Evolutionary conservation across 805 yeast genomes (phyloP).

Genomic region (Wickerhamomyces bisporus): DNA sequence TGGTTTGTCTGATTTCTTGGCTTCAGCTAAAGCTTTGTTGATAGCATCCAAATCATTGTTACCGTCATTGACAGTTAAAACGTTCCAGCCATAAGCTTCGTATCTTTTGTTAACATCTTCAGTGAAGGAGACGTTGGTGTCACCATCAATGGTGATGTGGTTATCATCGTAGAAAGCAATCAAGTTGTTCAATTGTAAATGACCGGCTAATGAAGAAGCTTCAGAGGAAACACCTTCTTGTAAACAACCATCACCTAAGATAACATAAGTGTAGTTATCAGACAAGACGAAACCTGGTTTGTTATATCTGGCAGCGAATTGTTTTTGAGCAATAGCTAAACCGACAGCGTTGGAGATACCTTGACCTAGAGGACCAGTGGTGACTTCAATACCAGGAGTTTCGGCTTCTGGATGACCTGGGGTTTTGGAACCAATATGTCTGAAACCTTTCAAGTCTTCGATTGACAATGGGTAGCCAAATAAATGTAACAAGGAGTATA

Average conservation of each 20-base stretch:
- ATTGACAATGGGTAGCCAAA: slow-evolving; percentile 76
- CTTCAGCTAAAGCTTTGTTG: slow-evolving; percentile 69
- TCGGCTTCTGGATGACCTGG: slow-evolving; percentile 98
- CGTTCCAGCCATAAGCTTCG: slow-evolving; percentile 94
- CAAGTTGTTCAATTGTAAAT: slow-evolving; percentile 86
- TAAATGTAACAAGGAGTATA: slow-evolving; percentile 80
- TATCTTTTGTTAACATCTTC: slow-evolving; percentile 85
- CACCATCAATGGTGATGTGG: slow-evolving; percentile 95
- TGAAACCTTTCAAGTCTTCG: slow-evolving; percentile 85
- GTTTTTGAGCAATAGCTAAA: slow-evolving; percentile 89
- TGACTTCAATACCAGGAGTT: slow-evolving; percentile 90
- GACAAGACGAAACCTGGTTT: slow-evolving; percentile 73
- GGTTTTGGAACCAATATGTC: slow-evolving; percentile 85
- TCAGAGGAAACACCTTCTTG: slow-evolving; percentile 97
- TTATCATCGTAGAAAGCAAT: slow-evolving; percentile 96
- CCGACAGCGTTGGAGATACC: slow-evolving; percentile 97
- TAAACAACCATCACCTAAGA: slow-evolving; percentile 97
- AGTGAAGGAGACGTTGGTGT: slow-evolving; percentile 83
- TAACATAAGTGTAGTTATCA: slow-evolving; percentile 69
- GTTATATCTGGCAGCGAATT: slow-evolving; percentile 89
- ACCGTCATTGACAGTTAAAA: slow-evolving; percentile 71
- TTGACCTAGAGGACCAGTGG: slow-evolving; percentile 99
- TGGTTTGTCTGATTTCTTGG: slow-evolving; percentile 83
- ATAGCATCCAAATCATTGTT: slow-evolving; percentile 72
- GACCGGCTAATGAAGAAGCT: slow-evolving; percentile 94